Evolutionary conservation across 352 stramenopile genomes (phyloP), one percentile per base, ranked within the genome.

Genomic region (Phytophthora niederhauseri): DNA sequence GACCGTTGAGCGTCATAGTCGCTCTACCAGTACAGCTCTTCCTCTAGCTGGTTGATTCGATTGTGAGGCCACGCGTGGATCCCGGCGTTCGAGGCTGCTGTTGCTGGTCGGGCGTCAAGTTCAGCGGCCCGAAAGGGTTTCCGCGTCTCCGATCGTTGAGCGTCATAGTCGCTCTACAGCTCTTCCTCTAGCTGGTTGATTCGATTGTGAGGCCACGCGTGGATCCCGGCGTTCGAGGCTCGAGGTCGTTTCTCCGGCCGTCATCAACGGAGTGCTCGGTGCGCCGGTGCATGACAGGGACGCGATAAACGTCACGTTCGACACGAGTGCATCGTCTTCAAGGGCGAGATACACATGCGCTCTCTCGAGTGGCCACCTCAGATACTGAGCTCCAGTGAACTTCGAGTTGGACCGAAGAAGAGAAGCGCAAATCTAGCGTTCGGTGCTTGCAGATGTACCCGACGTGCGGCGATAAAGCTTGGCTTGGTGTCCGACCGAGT

Each of bases 41-140:
- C 22, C 5, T 14, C 22, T 38, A 12, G 24, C 36, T 60, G 49
- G 49, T 54, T 36, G 49, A 59, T 66, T 66, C 20, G 12, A 45
- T 60, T 66, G 22, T 66, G 49, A 45, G 48, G 49, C 36, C 26
- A 49, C 36, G 36, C 36, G 41, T 48, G 41, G 31, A 57, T 20
- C n/a, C n/a, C n/a, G n/a, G n/a, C n/a, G n/a, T n/a, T n/a, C n/a
- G n/a, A 31, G 34, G 34, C 17, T 46, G n/a, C n/a, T n/a, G n/a
- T n/a, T n/a, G n/a, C n/a, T n/a, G n/a, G n/a, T n/a, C n/a, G 15
- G 41, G 28, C 41, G 63, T 60, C 19, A 70, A 36, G 12, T 64
- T 6, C 26, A 70, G 20, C n/a, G 54, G 63, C 15, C 26, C 54
- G 48, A 70, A 65, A 7, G 63, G 63, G 45, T 49, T 51, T 30